Evolutionary conservation across 2,329 filamentous ascomycete genomes (phyloP).

Genomic region (Elsinoe ampelina): DNA sequence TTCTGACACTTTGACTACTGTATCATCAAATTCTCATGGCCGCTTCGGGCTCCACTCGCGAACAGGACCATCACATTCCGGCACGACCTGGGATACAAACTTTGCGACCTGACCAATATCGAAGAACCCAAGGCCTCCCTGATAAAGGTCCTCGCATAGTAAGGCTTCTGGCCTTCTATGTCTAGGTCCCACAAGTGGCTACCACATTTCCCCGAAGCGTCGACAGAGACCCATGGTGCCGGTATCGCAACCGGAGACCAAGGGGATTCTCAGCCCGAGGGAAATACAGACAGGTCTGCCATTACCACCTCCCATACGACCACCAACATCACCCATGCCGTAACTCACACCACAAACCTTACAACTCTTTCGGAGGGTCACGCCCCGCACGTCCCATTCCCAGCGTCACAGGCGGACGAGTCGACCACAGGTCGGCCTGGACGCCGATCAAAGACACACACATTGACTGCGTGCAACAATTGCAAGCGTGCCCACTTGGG

Average conservation of each 20-base stretch:
- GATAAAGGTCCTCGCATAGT: not conserved
- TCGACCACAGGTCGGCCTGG: slow-evolving; percentile 18
- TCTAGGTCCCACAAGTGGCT: slow-evolving; percentile 7
- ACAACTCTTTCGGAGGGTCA: not conserved
- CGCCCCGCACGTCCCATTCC: not conserved
- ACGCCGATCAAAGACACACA: slow-evolving; percentile 50
- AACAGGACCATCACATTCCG: not conserved
- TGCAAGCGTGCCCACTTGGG: slow-evolving; percentile 75
- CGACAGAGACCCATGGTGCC: slow-evolving; percentile 1
- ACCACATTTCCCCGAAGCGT: slow-evolving; percentile 11
- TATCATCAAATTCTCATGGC: slow-evolving; percentile 1
- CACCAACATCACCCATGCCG: not conserved
- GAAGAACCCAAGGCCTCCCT: not conserved
- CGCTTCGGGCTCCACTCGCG: not conserved
- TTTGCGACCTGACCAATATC: too few species aligned
- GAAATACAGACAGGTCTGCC: not conserved
- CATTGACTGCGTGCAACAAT: slow-evolving; percentile 75
- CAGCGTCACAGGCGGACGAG: slow-evolving; percentile 8
- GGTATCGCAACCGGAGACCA: slow-evolving; percentile 2
- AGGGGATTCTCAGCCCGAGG: slow-evolving; percentile 2
- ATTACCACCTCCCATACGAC: not conserved
- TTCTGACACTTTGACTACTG: not conserved
- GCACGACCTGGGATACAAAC: not conserved
- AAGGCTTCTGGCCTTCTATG: slow-evolving; percentile 6
- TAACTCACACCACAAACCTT: not conserved